A percentile compares a stretch with the other conserved stretches of the same genome.
Evolutionary conservation across 768 basidiomycete species (phyloP).

Genomic region (Phylloporus rhodoxanthus): DNA sequence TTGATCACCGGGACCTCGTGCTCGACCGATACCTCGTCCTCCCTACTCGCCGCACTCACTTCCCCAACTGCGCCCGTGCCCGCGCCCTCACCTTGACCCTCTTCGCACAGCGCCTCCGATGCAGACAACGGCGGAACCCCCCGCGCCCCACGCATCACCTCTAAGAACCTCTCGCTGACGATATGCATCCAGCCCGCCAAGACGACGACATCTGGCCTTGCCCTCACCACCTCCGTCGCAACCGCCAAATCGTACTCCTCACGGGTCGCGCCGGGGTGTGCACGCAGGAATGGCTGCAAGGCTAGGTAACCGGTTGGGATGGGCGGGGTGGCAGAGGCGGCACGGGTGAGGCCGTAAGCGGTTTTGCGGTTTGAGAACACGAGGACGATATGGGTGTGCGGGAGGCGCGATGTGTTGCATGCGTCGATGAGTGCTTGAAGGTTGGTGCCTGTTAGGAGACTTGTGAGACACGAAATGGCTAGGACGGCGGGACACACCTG

Average conservation of each 20-base stretch:
- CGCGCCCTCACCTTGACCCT: not conserved
- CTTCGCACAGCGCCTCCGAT: not conserved
- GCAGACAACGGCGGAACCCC: conserved; percentile 10
- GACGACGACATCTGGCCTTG: conserved; percentile 77
- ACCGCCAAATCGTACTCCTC: conserved; percentile 83
- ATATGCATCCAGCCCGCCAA: conserved; percentile 99
- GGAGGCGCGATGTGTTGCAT: conserved; percentile 64
- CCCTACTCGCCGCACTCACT: conserved; percentile 28
- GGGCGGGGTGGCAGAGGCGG: conserved; percentile 58
- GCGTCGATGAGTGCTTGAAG: conserved; percentile 95
- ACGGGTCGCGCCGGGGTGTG: conserved; percentile 65
- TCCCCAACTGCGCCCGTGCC: not conserved
- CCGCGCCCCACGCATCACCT: conserved; percentile 46
- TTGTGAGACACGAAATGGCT: not conserved
- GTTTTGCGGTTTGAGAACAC: conserved; percentile 91
- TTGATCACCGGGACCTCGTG: conserved; percentile 79
- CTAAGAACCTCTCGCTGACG: conserved; percentile 74
- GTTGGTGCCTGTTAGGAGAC: conserved; percentile 68
- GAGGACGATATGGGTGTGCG: conserved; percentile 62
- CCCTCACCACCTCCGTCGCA: conserved; percentile 57
- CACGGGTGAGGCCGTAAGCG: conserved; percentile 85
- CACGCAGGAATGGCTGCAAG: conserved; percentile 77
- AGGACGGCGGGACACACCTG: conserved; percentile 35
- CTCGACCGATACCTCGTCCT: conserved; percentile 20
- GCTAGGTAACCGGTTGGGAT: conserved; percentile 81